Conservation (phyloP, 1,284 basidiomycete genomes). For the Rhodotorula mucilaginosa region DNA sequence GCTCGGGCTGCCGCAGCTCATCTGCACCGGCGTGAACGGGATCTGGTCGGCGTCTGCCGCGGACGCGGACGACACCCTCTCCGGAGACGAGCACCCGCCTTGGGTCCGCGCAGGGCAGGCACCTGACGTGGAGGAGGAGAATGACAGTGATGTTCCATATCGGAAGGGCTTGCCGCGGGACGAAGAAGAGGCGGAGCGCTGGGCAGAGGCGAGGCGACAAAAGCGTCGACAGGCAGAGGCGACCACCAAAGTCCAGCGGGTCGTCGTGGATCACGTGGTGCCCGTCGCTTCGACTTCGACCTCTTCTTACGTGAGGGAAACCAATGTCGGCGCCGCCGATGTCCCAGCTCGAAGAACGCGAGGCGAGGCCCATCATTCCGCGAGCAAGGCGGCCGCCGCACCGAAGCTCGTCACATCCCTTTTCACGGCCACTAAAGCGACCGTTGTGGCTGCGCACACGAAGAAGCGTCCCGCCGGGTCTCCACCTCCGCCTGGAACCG, state of each 20-base stretch:
- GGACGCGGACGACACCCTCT: neutral
- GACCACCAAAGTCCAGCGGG: neutral
- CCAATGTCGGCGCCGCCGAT: no score
- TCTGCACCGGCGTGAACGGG: constrained; percentile 1
- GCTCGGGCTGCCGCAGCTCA: neutral
- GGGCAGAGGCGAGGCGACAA: neutral
- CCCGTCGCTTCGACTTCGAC: neutral
- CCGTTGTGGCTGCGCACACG: neutral
- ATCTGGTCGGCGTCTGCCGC: neutral
- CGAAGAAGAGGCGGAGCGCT: neutral
- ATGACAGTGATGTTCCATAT: neutral
- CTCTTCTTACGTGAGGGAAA: no score
- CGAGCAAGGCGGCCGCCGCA: neutral
- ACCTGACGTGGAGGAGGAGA: neutral
- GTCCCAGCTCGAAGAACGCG: neutral
- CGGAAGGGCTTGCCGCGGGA: neutral
- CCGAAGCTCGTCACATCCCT: neutral
- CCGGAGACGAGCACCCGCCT: neutral
- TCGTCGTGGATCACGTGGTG: neutral
- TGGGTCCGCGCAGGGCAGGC: neutral
- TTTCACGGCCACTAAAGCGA: neutral
- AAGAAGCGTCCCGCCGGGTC: constrained; percentile 5
- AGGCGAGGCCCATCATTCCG: no score
- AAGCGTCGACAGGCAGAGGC: neutral
- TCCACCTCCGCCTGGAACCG: neutral